Evolutionary conservation across 2,329 filamentous ascomycete genomes (phyloP), one percentile per base, ranked within the genome.

Genomic region (Rutstroemia sp.): DNA sequence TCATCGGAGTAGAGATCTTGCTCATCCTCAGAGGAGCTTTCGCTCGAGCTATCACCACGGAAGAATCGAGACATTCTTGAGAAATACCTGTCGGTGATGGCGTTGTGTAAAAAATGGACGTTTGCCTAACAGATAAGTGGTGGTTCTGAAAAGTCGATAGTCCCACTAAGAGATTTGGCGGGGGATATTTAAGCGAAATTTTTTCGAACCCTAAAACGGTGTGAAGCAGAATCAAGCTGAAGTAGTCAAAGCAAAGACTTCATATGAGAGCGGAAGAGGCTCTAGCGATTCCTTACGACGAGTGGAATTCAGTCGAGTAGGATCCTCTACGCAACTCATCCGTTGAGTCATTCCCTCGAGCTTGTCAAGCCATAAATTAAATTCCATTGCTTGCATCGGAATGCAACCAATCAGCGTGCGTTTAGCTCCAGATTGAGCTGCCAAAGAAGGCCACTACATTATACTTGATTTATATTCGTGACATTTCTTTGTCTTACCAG

Each of bases 21-120:
- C 80, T 97, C 92, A 68, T 96, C 92, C 70, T 80, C 83, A 63
- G 90, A 95, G 81, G 90, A 90, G 78, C 84, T 92, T 76, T 96
- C 92, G 80, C 85, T 90, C 71, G 92, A 96, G 84, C 92, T 96
- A 76, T 95, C 92, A 73, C 88, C 88, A 75, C 90, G 88, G 82
- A 97, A 97, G 77, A 97, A 99, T 79, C 91, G 88, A 82, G 94
- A 97, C 88, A 92, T 94, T 23, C 61, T 71, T 88, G 77, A 73
- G 38, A 18, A 49, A 7, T 49, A 19, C n/a, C 14, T n/a, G 27
- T n/a, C 18, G 49, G 34, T 41, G 19, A 18, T 12, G 21, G 47
- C 49, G 30, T 30, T 27, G 44, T 16, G 21, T 21, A 47, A 25
- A 25, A 25, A 16, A 47, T 47, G 12, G 25, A 47, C 16, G 9